These are phyloP conservation scores for Calonectria hawksworthii DNA, from an alignment of 2,329 filamentous ascomycete species.

Conservation along the genomic window DNA sequence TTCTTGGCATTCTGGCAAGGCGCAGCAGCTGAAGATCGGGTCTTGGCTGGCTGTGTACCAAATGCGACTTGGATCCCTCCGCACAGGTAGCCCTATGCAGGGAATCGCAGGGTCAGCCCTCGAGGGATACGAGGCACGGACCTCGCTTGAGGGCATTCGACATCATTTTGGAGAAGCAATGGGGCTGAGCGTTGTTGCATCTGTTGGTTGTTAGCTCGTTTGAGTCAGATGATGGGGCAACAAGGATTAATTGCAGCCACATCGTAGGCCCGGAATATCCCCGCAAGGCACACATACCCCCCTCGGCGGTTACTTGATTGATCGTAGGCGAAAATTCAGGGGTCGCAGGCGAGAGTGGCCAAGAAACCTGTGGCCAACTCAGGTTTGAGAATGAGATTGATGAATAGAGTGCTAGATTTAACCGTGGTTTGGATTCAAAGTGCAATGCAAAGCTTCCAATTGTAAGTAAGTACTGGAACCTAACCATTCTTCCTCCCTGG, in stretches of 20 bases:
- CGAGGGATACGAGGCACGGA: neutral
- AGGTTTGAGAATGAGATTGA: no score
- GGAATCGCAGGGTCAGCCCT: neutral
- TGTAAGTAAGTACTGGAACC: neutral
- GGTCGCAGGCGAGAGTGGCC: neutral
- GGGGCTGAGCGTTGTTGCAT: neutral
- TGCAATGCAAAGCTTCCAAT: neutral
- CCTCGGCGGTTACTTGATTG: neutral
- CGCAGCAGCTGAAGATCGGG: neutral
- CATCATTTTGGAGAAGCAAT: neutral
- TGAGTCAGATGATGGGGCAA: neutral
- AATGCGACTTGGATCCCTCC: neutral
- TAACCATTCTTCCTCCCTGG: slow-evolving; percentile 3
- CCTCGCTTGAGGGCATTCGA: neutral
- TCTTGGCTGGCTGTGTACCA: neutral
- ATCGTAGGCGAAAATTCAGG: neutral
- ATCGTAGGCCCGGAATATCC: neutral
- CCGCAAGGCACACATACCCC: no score
- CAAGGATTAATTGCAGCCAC: neutral
- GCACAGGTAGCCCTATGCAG: neutral
- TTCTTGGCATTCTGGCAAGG: neutral
- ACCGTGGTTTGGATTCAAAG: neutral
- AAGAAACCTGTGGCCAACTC: neutral
- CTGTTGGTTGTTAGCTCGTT: neutral
- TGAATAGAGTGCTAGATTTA: no score